Conservation (phyloP, 768 basidiomycete species). For the Rhodotorula babjevae region DNA sequence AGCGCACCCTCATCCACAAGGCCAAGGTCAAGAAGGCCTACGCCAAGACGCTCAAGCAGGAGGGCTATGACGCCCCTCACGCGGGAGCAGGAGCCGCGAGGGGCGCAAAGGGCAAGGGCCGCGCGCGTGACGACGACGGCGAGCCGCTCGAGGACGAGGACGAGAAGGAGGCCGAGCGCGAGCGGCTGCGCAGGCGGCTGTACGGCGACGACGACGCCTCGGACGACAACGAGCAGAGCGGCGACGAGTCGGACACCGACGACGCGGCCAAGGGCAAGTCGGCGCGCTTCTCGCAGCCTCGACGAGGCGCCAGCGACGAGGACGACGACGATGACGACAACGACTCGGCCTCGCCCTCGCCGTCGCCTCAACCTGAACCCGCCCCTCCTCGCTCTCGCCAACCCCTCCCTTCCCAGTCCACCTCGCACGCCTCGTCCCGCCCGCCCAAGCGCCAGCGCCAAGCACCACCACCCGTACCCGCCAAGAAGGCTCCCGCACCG, state of each 20-base stretch:
- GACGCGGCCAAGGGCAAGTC: neutral
- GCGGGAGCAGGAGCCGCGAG: neutral
- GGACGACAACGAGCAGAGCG: constrained; percentile 22
- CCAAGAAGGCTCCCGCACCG: neutral
- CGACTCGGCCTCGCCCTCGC: constrained; percentile 5
- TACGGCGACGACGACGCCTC: constrained; percentile 30
- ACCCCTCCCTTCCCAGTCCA: constrained; percentile 17
- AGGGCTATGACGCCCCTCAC: constrained; percentile 19
- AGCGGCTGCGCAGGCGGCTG: constrained; percentile 25
- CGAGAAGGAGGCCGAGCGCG: constrained; percentile 23
- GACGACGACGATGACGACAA: constrained; percentile 5
- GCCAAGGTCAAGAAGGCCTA: constrained; percentile 36
- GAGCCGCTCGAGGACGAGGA: constrained; percentile 18
- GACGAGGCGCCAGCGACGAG: neutral
- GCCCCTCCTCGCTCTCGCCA: neutral
- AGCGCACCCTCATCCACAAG: constrained; percentile 40
- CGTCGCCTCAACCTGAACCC: constrained; percentile 4
- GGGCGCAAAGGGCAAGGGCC: constrained; percentile 4
- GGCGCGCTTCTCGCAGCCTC: neutral
- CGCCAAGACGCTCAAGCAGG: constrained; percentile 32
- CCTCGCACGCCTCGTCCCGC: neutral
- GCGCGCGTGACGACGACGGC: neutral
- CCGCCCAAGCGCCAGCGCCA: constrained; percentile 1
- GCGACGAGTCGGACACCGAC: constrained; percentile 4
- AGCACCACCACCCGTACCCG: neutral